Evolutionary conservation across 2,329 filamentous ascomycete species (phyloP), one percentile per base, ranked within the genome.

Genomic region (Verticillium klebahnii): DNA sequence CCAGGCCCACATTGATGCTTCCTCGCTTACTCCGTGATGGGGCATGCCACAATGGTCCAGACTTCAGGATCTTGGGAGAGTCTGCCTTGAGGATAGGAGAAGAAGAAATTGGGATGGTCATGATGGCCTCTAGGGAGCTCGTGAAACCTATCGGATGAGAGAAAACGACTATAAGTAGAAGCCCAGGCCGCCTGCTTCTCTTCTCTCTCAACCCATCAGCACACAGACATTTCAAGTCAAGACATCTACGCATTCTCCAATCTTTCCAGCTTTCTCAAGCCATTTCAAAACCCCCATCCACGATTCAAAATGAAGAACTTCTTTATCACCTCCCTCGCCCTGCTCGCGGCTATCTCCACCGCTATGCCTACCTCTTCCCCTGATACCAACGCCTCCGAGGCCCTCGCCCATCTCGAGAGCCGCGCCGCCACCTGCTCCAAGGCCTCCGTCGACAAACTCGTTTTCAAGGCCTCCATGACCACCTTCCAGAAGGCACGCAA

Each of bases 401-500:
- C 36, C 56, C 56, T 58, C 19, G 15, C 32, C 5, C 14, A 12
- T 19, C 56, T 58, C 12, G 56, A 40, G 56, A 40, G 34, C 11
- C 11, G 56, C 34, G 34, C 56, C 36, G 25, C 19, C 9, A 17
- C 17, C 55, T 57, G 55, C 34, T 29, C 36, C 15, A 11, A 25
- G 31, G 19, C 19, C 11, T 12, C 23, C 23, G 34, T 58, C 5
- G 55, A 66, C 36, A 58, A 29, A 1, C 62, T 65, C 52, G 52
- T 64, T 58, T 64, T 23, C 73, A 40, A 17, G 19, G 9, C 23
- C 23, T 17, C 19, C 12, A 37, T 58, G 8, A 4, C 4, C 36
- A 36, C 5, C 56, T 58, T 58, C 19, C 34, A 29, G 7, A 58
- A 58, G 34, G 19, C 36, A 14, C 36, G 73, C 50, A 66, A 70